A percentile compares a stretch with the other conserved stretches of the same genome.
Evolutionary conservation across 257 asterid genomes (phyloP).

Genomic region (Gardenia jasminoides): DNA sequence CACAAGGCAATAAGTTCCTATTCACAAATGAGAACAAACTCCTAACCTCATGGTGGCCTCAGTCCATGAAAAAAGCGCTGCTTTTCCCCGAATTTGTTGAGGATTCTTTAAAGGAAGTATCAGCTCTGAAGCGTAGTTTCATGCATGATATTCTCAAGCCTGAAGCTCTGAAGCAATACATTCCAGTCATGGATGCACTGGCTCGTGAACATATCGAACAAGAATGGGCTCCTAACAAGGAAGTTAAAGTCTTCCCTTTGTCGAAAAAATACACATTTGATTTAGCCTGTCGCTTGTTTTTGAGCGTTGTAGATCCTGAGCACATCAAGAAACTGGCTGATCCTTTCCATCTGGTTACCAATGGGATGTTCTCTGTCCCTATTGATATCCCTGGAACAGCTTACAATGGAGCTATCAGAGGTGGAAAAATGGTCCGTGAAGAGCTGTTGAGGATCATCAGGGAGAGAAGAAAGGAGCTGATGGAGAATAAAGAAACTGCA

Average conservation of each 20-base stretch:
- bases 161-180: conserved; percentile 20
- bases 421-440: not conserved
- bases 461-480: not conserved
- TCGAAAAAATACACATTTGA: conserved; percentile 50
- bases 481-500: not conserved
- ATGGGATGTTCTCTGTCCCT: conserved; percentile 1
- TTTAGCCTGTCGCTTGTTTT: conserved; percentile 43
- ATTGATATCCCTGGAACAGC: not conserved
- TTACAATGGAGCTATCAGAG: not conserved
- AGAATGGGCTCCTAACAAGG: conserved; percentile 40
- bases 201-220: conserved; percentile 43
- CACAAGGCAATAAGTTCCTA: conserved; percentile 60
- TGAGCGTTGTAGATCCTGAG: conserved; percentile 32
- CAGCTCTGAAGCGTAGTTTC: not conserved
- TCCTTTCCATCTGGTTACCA: not conserved
- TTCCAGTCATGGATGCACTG: conserved; percentile 43
- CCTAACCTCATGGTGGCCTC: conserved; percentile 65
- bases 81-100: not conserved
- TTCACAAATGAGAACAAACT: conserved; percentile 58
- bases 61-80: conserved; percentile 9
- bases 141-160: conserved; percentile 2
- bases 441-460: not conserved
- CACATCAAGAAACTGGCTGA: conserved; percentile 1
- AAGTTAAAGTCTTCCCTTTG: conserved; percentile 36
- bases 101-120: not conserved